phyloP scores from a whole-genome alignment of 768 basidiomycete genomes.

The Tephrocybe sp. region DNA sequence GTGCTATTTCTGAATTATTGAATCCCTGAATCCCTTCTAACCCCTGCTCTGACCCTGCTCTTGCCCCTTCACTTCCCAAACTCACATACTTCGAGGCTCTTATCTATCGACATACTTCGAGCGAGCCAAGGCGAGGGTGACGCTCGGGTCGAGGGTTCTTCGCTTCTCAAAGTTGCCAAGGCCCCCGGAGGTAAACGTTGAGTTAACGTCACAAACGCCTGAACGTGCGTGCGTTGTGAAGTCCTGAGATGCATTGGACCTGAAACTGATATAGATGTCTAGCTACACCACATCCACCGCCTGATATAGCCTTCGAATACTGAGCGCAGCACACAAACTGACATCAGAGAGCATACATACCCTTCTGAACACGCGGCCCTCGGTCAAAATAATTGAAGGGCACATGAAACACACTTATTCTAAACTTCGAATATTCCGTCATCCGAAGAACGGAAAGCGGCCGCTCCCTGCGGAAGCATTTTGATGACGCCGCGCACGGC shows the following conservation, averaged over 20 bases:
- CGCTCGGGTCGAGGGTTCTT: background rate
- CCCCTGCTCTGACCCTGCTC: slow-evolving; percentile 1
- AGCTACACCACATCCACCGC: background rate
- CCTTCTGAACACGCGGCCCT: too few relatives aligned
- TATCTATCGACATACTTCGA: background rate
- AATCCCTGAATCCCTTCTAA: background rate
- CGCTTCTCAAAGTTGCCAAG: background rate
- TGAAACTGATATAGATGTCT: background rate
- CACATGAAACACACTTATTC: too few relatives aligned
- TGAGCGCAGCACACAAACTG: too few relatives aligned
- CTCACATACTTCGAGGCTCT: background rate
- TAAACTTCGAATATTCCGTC: too few relatives aligned
- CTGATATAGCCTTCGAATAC: background rate
- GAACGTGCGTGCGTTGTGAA: background rate
- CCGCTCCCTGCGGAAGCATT: background rate
- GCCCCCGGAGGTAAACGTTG: background rate
- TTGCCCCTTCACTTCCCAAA: background rate
- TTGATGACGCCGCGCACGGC: background rate
- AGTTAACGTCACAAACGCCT: background rate
- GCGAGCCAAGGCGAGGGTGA: background rate
- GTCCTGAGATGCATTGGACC: background rate
- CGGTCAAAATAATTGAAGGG: too few relatives aligned
- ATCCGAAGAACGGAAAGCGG: background rate
- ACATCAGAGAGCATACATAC: too few relatives aligned
- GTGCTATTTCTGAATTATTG: background rate